Base-by-base conservation (phyloP, 257 asterid species). In the Jacaranda mimosifolia region DNA sequence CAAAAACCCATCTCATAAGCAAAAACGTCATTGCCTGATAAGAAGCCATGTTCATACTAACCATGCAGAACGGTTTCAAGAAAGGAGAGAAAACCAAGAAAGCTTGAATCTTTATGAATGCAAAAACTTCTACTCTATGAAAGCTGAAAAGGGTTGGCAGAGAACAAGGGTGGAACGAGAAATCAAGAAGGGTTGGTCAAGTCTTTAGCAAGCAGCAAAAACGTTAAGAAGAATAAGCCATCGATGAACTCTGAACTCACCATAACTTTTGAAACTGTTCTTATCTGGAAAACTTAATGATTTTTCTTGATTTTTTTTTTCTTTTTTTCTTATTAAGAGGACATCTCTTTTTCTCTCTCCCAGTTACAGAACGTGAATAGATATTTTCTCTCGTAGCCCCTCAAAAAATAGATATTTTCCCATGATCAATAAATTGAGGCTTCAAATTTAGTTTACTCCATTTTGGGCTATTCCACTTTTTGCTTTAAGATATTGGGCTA, bases 211-310 rank as follows among this genome's bases (percentile, higher is more conserved):
- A 73, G 56, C 12, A 32, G 78, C 43, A 48, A 57, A 26, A 26
- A 26, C 12, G 57, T 66, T 58, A 32, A 40, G 73, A 58, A 51
- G 72, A 59, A 52, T 40, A 68, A 74, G 81, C 59, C 83, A 79
- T 79, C 17, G 83, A 83, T 56, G 81, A 78, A 72, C 86, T 80
- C 84, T 56, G 81, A 78, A 72, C 86, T 80, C 84, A 81, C 83
- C 87, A 81, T 77, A 84, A 74, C 83, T 76, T 26, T 69, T 36
- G 79, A 74, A 77, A 67, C 66, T 40, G 69, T 70, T 81, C 79
- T 78, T 73, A 77, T 74, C 83, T 71, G 70, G 36, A 81, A 64
- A 81, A 74, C 62, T 79, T 49, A 65, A 65, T 75, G 81, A 76
- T 45, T 43, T 75, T 65, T 51, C 56, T 63, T 64, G 68, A 40